phyloP scores from a whole-genome alignment of 2,329 filamentous ascomycete species.

The Scedosporium aurantiacum region DNA sequence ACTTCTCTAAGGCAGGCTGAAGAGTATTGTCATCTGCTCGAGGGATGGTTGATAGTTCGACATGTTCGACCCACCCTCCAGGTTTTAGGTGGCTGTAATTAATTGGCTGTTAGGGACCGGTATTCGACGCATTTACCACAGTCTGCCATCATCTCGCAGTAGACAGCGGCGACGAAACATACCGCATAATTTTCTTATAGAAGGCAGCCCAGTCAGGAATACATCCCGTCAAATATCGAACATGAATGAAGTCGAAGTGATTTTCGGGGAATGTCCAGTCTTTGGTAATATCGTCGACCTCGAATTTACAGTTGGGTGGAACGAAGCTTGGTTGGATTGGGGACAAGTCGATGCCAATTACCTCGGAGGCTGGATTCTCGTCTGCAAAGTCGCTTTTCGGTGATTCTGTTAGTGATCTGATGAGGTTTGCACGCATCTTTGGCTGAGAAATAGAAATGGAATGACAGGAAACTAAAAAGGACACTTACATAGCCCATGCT shows the following conservation, averaged over 20 bases:
- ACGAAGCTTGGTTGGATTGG: constrained; percentile 48
- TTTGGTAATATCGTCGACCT: constrained; percentile 53
- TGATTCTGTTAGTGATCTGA: neutral
- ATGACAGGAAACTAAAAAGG: too few relatives aligned
- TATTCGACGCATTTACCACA: neutral
- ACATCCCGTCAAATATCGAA: constrained; percentile 13
- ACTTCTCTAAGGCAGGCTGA: constrained; percentile 10
- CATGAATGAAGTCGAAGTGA: constrained; percentile 21
- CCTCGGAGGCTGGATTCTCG: constrained; percentile 22
- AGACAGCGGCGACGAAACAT: constrained; percentile 25
- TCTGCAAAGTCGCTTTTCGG: constrained; percentile 30
- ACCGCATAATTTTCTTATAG: constrained; percentile 24
- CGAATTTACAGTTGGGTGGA: constrained; percentile 51
- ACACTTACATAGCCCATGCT: constrained; percentile 32
- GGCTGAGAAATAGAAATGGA: too few relatives aligned
- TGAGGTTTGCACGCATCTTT: too few relatives aligned
- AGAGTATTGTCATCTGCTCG: constrained; percentile 16
- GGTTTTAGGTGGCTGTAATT: constrained; percentile 25
- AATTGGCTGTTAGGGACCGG: neutral
- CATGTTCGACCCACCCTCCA: constrained; percentile 20
- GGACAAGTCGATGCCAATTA: constrained; percentile 43
- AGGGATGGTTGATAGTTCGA: constrained; percentile 8
- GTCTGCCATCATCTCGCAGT: constrained; percentile 15
- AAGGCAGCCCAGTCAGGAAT: constrained; percentile 21
- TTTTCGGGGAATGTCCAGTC: constrained; percentile 31